Evolutionary conservation across 1,284 basidiomycete genomes (phyloP).

Genomic region (Tilletia indica): DNA sequence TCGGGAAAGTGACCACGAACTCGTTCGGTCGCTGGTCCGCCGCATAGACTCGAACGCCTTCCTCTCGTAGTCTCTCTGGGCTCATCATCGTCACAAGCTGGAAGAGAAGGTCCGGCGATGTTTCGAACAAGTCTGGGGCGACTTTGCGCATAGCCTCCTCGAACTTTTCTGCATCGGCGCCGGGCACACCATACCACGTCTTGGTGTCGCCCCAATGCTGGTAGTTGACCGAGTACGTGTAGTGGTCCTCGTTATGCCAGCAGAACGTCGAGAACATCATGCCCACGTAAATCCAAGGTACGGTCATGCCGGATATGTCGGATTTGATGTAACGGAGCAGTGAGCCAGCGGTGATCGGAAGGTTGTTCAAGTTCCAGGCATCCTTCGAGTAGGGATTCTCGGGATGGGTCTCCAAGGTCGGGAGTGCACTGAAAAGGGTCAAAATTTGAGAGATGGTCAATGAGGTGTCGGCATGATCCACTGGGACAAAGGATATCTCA

Average conservation of each 20-base stretch:
- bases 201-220: constrained; percentile 99
- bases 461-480: neutral
- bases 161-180: constrained; percentile 87
- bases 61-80: constrained; percentile 77
- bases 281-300: constrained; percentile 99
- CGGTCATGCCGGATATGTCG: constrained; percentile 99
- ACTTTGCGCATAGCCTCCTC: constrained; percentile 92
- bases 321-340: constrained; percentile 88
- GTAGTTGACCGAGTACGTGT: constrained; percentile 69
- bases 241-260: constrained; percentile 99
- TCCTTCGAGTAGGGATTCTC: constrained; percentile 81
- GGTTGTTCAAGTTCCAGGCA: constrained; percentile 97
- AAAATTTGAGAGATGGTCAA: constrained; percentile 22
- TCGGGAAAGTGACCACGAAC: constrained; percentile 91
- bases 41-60: constrained; percentile 88
- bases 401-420: constrained; percentile 88
- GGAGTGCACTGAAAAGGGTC: constrained; percentile 71
- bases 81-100: constrained; percentile 98
- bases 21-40: constrained; percentile 97
- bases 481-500: constrained; percentile 61
- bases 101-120: constrained; percentile 92
- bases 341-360: constrained; percentile 84
- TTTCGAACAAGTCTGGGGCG: constrained; percentile 97
- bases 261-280: constrained; percentile 99
- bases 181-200: constrained; percentile 99